Base-by-base conservation (phyloP, 2,329 filamentous ascomycete species). In the Incumbomyces delicatus region DNA sequence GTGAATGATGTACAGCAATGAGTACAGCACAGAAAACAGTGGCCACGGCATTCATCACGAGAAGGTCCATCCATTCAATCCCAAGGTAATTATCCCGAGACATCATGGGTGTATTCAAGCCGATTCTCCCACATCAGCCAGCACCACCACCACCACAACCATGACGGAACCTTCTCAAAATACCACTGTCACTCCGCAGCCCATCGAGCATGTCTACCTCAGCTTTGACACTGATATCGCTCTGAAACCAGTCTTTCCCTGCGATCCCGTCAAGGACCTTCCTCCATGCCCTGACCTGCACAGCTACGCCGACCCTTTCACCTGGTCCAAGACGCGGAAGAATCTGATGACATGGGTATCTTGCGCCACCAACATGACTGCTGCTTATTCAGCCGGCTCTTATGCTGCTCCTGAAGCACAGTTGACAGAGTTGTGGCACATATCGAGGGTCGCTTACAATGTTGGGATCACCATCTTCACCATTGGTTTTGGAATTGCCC, bases 401-500 rank as follows among this genome's bases (percentile, higher is more conserved):
- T 92, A 92, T 63, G 83, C 82, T 6, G 81, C 87, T 0, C 78
- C 85, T 0, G 70, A 80, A 0, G 63, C 64, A 5, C 74, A 85
- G 47, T 80, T 95, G 71, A 75, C 73, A 1, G 61, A 68, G 2
- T 76, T 84, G 57, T 86, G 85, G 66, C 64, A 74, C 2, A 72
- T 86, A 1, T 81, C 80, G 33, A 68, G 72, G 7, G 72, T 83
- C 13, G 80, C 80, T 1, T 75, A 81, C 12, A 69, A 85, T 6
- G 70, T 80, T 2, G 56, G 87, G 29, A 86, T 95, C 51, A 94
- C 87, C 0, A 77, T 80, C 1, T 95, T 94, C 63, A 92, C 86
- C 40, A 58, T 74, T 32, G 89, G 89, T 2, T 95, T 95, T 56
- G 87, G 77, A 0, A 64, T 90, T 20, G 85, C 86, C 0, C 89